A percentile compares a stretch with the other conserved stretches of the same genome.
phyloP scores from a whole-genome alignment of 768 basidiomycete species.

The Mycena indigotica region DNA sequence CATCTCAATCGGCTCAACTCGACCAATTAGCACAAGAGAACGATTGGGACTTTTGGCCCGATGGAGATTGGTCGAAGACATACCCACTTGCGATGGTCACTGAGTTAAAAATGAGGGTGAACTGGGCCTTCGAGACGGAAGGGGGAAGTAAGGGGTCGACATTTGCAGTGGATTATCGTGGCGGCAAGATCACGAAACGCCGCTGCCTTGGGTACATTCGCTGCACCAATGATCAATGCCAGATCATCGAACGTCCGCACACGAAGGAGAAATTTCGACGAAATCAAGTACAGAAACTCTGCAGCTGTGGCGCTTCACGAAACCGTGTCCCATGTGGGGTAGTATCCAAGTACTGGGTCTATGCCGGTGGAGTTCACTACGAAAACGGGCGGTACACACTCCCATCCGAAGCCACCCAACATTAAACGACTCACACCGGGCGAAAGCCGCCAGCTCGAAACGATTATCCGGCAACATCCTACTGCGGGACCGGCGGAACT shows the following conservation, averaged over 20 bases:
- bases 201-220: background rate
- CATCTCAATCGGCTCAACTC: background rate
- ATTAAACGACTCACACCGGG: background rate
- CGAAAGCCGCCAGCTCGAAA: background rate
- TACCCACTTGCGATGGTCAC: background rate
- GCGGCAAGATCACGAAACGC: background rate
- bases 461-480: too few species aligned
- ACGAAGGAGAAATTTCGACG: background rate
- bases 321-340: background rate
- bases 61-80: background rate
- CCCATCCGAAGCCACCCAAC: slow-evolving; percentile 2
- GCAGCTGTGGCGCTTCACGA: background rate
- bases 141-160: background rate
- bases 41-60: background rate
- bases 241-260: background rate
- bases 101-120: background rate
- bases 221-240: background rate
- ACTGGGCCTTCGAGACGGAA: background rate
- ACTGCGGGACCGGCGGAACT: background rate
- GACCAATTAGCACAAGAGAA: background rate
- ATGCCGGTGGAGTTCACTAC: background rate
- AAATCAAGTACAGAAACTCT: background rate
- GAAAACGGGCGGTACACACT: slow-evolving; percentile 2
- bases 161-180: background rate
- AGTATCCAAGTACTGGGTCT: background rate